Percentiles rank a stretch among this genome's conserved stretches.
Evolutionary conservation across 192 early-diverging fungal species (phyloP).

Genomic region (Obelidium mucronatum): DNA sequence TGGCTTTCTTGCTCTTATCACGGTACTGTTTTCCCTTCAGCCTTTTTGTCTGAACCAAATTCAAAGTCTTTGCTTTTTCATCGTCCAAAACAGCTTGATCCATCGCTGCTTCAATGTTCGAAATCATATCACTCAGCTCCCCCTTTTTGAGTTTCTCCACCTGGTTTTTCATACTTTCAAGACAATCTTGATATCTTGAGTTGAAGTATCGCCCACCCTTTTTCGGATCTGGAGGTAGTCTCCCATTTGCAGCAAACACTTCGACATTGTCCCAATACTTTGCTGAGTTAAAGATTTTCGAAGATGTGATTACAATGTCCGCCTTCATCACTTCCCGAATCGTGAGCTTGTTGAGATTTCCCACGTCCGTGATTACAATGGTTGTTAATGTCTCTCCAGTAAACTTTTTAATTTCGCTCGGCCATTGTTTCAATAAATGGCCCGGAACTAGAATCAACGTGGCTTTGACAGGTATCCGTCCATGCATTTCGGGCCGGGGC

Average conservation of each 20-base stretch:
- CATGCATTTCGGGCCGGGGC: not conserved
- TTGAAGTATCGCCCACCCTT: slow-evolving; percentile 49
- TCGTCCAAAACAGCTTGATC: slow-evolving; percentile 16
- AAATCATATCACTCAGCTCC: slow-evolving; percentile 1
- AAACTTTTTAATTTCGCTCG: slow-evolving; percentile 56
- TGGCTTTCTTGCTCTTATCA: not conserved
- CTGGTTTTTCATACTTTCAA: slow-evolving; percentile 33
- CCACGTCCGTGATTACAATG: slow-evolving; percentile 40
- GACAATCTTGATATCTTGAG: slow-evolving; percentile 37
- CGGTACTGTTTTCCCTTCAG: slow-evolving; percentile 34
- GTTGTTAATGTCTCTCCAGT: slow-evolving; percentile 34
- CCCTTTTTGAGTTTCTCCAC: slow-evolving; percentile 35
- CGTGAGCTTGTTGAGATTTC: slow-evolving; percentile 43
- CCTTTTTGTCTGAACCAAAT: slow-evolving; percentile 31
- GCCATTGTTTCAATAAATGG: slow-evolving; percentile 56
- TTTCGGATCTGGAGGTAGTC: slow-evolving; percentile 35
- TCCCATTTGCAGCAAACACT: slow-evolving; percentile 37
- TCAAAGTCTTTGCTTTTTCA: not conserved
- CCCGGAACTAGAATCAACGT: slow-evolving; percentile 53
- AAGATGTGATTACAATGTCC: slow-evolving; percentile 49
- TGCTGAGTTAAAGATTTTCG: slow-evolving; percentile 35
- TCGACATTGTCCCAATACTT: slow-evolving; percentile 51
- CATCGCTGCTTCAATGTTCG: slow-evolving; percentile 22
- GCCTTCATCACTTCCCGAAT: slow-evolving; percentile 47
- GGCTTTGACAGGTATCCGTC: slow-evolving; percentile 47